Evolutionary conservation across 805 yeast genomes (phyloP), one percentile per base, ranked within the genome.

Genomic region (Myxozyma kluyveri): DNA sequence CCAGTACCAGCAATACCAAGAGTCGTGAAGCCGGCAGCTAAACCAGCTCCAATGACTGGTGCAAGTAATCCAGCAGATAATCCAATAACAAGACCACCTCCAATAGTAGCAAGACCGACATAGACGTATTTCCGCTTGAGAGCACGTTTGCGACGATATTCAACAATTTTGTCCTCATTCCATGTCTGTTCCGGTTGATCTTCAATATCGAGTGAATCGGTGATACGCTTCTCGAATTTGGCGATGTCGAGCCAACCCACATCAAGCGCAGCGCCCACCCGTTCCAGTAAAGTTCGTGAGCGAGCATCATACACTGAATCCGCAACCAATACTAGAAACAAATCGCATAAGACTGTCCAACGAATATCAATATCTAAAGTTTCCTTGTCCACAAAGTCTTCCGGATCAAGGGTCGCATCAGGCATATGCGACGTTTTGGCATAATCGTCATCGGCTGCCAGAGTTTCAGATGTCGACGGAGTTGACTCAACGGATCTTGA

Each of bases 11-110:
- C 75, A 21, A 95, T 86, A 29, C 99, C 99, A 21, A 91, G 81
- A 0, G 99, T 93, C 1, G 97, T 84, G 37, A 93, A 74, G 14
- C 98, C 99, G 2, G 98, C 98, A 1, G 98, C 99, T 26, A 93
- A 65, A 63, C 99, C 99, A 1, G 98, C 98, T 45, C 98, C 98
- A 63, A 93, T 95, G 2, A 95, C 96, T 0, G 99, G 99, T 0
- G 99, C 99, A 41, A 93, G 72, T 40, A 93, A 69, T 4, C 99
- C 99, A 6, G 96, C 98, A 54, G 96, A 88, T 18, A 93, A 73
- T 1, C 99, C 99, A 52, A 93, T 79, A 1, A 93, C 96, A 21
- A 93, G 72, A 0, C 96, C 90, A 1, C 99, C 99, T 26, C 98
- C 98, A 14, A 90, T 76, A 5, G 98, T 93, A 0, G 99, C 99